Base-by-base conservation (phyloP, 352 stramenopile species). In the Pythium brachiatum region DNA sequence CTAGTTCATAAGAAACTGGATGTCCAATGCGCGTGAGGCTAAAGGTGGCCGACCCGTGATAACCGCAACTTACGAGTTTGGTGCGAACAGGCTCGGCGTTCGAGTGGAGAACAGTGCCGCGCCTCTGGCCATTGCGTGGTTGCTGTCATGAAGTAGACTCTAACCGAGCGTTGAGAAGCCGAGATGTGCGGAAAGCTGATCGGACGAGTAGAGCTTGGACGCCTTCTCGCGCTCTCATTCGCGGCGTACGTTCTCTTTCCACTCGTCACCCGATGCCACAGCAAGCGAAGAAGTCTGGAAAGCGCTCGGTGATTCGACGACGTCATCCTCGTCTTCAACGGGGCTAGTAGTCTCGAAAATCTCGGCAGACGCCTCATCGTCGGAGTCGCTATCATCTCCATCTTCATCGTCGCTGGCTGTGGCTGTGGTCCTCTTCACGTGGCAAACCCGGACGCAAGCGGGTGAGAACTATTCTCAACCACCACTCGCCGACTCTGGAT, bases 1-100 rank as follows among this genome's bases (percentile, higher is more conserved):
- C 38, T 46, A 46, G 38, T 46, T 46, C 38, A 46, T 46, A 2
- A 46, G 38, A 46, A 46, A 46, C 38, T 46, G 38, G 38, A 46
- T 46, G 21, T 46, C 38, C 38, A 46, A 46, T 5, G 38, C 38
- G 18, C 38, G 20, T 23, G 38, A 46, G 3, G 38, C 38, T 23
- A 21, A 9, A 6, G 38, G 38, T 12, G 38, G 38, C 18, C 38
- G 13, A 5, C 38, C 38, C 2, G 4, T 20, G 38, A 46, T 46
- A 4, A 21, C 18, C 18, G 1, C 3, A 8, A 13, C 7, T 46
- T 46, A 15, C 21, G 38, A 46, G 2, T 4, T 46, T 5, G 38
- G 18, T 5, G 38, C 38, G 2, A 46, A 46, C 38, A 46, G 38
- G 38, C 38, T 20, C 21, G 38, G 38, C 21, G 11, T 15, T 21